Percentiles rank a stretch among this genome's conserved stretches.
Conservation (phyloP, 73 alveolate species). For the Paramecium caudatum region DNA sequence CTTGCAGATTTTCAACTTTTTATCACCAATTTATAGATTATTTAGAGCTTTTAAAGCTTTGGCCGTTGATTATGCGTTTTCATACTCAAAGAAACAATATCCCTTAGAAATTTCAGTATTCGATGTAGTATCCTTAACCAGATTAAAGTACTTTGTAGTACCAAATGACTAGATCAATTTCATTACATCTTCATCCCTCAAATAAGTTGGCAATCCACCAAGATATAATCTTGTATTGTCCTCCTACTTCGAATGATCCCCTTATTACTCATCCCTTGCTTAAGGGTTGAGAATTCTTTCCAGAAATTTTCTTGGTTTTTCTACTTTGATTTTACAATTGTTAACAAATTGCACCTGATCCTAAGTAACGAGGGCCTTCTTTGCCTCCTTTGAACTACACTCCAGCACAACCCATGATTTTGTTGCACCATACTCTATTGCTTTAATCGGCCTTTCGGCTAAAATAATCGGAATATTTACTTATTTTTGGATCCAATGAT, state of each 20-base stretch:
- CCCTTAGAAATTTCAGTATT: constrained; percentile 91
- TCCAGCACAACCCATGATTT: constrained; percentile 65
- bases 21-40: constrained; percentile 90
- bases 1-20: constrained; percentile 91
- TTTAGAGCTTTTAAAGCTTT: constrained; percentile 95
- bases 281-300: constrained; percentile 64
- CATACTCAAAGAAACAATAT: constrained; percentile 95
- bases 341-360: constrained; percentile 54
- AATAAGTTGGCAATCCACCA: constrained; percentile 92
- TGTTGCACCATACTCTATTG: constrained; percentile 61
- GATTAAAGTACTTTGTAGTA: constrained; percentile 88
- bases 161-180: constrained; percentile 94
- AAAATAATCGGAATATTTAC: neutral
- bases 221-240: constrained; percentile 89
- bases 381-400: constrained; percentile 46
- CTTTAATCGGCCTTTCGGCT: constrained; percentile 49
- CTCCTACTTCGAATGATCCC: constrained; percentile 72
- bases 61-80: constrained; percentile 87
- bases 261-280: constrained; percentile 50
- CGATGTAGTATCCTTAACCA: constrained; percentile 84
- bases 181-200: constrained; percentile 90
- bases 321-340: constrained; percentile 52
- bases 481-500: constrained; percentile 51
- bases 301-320: constrained; percentile 65
- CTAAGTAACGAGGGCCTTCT: constrained; percentile 11